These are phyloP conservation scores for Colletotrichum ledebouriae DNA, from an alignment of 2,329 filamentous ascomycete genomes.

Conservation along the genomic window DNA sequence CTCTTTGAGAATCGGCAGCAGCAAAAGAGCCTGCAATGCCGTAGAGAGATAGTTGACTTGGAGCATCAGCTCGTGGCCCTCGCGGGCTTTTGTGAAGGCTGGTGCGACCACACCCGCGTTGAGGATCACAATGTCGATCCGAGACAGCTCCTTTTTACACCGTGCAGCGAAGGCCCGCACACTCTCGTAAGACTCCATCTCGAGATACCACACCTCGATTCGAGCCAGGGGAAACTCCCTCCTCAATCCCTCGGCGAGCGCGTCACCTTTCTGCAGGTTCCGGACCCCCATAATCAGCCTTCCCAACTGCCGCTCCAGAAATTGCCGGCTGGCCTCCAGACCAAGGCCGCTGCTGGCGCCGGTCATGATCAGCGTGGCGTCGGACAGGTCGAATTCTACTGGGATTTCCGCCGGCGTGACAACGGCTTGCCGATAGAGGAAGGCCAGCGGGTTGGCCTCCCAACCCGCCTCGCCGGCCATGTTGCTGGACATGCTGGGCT, in stretches of 20 bases:
- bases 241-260: slow-evolving; percentile 44
- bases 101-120: slow-evolving; percentile 41
- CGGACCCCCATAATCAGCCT: slow-evolving; percentile 59
- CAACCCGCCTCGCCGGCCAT: slow-evolving; percentile 36
- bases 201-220: slow-evolving; percentile 41
- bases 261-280: slow-evolving; percentile 48
- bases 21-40: slow-evolving; percentile 43
- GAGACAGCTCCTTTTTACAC: slow-evolving; percentile 22
- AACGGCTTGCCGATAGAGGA: slow-evolving; percentile 37
- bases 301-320: slow-evolving; percentile 51
- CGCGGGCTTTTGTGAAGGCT: slow-evolving; percentile 28
- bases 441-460: slow-evolving; percentile 40
- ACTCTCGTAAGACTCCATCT: slow-evolving; percentile 42
- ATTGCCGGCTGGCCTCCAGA: slow-evolving; percentile 55
- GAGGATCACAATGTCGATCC: slow-evolving; percentile 42
- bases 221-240: slow-evolving; percentile 35
- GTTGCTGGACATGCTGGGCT: slow-evolving; percentile 37
- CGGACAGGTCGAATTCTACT: slow-evolving; percentile 34
- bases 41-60: slow-evolving; percentile 50
- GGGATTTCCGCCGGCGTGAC: slow-evolving; percentile 38
- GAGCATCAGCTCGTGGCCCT: slow-evolving; percentile 46
- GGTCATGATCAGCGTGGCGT: slow-evolving; percentile 55
- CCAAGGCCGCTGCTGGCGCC: slow-evolving; percentile 61
- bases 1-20: slow-evolving; percentile 44
- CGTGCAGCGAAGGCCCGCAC: slow-evolving; percentile 35